Conservation (phyloP, 2,329 filamentous ascomycete species). For the Tolypocladium amazonense region DNA sequence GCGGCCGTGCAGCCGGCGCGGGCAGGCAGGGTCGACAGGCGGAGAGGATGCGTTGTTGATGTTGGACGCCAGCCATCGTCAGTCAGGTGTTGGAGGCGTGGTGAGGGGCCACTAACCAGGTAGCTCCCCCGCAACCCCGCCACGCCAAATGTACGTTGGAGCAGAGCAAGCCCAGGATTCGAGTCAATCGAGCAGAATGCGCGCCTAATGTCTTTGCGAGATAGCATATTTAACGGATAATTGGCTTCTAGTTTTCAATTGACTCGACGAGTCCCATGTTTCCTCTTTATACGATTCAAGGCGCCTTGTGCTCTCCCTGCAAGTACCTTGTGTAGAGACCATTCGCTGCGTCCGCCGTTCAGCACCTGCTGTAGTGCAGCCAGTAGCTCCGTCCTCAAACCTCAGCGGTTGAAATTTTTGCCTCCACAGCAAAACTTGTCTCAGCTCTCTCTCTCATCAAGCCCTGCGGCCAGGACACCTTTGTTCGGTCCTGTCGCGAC, state of each 20-base stretch:
- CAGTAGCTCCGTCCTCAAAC: background rate
- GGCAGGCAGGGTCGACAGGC: background rate
- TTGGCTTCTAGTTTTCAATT: background rate
- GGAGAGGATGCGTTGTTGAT: background rate
- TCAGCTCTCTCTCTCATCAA: background rate
- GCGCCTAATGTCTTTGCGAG: background rate
- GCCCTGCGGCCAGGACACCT: background rate
- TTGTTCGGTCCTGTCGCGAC: background rate
- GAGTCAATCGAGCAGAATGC: background rate
- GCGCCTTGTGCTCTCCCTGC: background rate
- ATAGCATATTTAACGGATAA: background rate
- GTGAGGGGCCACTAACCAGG: background rate
- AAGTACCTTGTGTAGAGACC: no score
- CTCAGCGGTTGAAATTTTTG: slow-evolving; percentile 3
- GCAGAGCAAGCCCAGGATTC: background rate
- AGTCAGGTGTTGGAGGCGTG: background rate
- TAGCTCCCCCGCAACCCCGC: background rate
- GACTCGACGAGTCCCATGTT: background rate
- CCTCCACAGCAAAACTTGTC: background rate
- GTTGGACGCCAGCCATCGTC: background rate
- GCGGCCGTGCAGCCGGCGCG: background rate
- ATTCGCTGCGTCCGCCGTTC: background rate
- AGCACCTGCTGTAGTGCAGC: background rate
- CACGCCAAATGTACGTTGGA: no score
- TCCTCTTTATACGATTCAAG: background rate